Evolutionary conservation across 78 protist genomes (phyloP).

Genomic region (Dictyostelium intermedium): DNA sequence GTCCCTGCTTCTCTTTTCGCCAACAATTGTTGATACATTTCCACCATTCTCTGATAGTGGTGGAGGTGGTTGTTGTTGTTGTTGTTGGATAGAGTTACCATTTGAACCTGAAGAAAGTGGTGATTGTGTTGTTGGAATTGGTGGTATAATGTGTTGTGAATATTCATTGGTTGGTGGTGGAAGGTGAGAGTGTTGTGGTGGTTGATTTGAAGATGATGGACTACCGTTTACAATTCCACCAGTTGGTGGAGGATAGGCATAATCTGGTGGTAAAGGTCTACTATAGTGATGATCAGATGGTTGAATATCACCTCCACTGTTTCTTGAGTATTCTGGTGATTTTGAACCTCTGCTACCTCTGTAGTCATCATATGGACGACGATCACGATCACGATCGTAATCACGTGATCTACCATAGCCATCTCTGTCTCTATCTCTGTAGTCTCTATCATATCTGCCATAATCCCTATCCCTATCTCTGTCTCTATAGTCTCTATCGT

Average conservation of each 20-base stretch:
- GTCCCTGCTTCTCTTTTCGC: background rate
- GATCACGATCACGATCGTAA: background rate
- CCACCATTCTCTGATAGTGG: background rate
- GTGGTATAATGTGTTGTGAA: background rate
- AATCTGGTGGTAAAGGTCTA: background rate
- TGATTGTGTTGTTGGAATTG: background rate
- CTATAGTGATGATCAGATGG: background rate
- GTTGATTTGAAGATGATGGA: background rate
- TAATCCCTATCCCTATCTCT: background rate
- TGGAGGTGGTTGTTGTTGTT: background rate
- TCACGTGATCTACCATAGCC: background rate
- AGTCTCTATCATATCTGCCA: background rate
- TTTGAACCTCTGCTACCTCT: background rate
- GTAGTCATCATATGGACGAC: background rate
- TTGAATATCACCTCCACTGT: background rate
- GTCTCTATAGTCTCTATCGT: slow-evolving; percentile 1
- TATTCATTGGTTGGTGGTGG: background rate
- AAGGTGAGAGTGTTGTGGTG: background rate
- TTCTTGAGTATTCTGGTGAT: slow-evolving; percentile 1
- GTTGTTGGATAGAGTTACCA: background rate
- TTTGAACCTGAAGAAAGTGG: background rate
- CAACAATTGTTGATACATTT: background rate
- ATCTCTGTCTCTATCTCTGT: slow-evolving; percentile 26
- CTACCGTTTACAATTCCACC: background rate
- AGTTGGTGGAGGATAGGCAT: background rate